phyloP scores from a whole-genome alignment of 2,329 filamentous ascomycete genomes.

The Fusarium sp. region DNA sequence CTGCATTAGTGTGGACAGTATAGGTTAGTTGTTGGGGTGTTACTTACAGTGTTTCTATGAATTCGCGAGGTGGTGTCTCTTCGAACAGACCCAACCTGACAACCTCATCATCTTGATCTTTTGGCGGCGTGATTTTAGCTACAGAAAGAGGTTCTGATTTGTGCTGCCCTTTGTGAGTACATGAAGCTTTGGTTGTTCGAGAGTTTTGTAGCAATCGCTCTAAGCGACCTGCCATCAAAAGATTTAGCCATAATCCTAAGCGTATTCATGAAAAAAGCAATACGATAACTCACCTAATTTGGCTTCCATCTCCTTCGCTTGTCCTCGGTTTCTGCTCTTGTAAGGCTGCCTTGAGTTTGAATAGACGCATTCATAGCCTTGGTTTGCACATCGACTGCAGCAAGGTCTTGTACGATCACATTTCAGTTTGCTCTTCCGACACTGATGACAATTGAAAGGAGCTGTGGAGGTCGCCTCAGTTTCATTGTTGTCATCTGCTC shows the following conservation, averaged over 20 bases:
- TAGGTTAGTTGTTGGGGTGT: fast-evolving
- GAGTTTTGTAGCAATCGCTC: slow-evolving; percentile 12
- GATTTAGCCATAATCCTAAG: background rate
- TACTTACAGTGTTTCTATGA: slow-evolving; percentile 16
- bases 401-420: slow-evolving; percentile 19
- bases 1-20: background rate
- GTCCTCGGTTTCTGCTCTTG: slow-evolving; percentile 1
- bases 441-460: slow-evolving; percentile 20
- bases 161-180: background rate
- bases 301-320: slow-evolving; percentile 11
- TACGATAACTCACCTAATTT: slow-evolving; percentile 1
- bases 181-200: background rate
- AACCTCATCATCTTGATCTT: background rate
- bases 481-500: fast-evolving
- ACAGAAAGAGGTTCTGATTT: fast-evolving
- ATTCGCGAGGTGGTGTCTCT: slow-evolving; percentile 1
- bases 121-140: background rate
- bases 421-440: slow-evolving; percentile 24
- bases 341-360: slow-evolving; percentile 16
- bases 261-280: no score
- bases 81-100: background rate
- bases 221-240: background rate
- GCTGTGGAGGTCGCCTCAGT: background rate
- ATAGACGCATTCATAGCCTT: slow-evolving; percentile 21
- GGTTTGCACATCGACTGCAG: slow-evolving; percentile 23